A percentile compares a stretch with the other conserved stretches of the same genome.
Conservation (phyloP, 2,329 filamentous ascomycete genomes). For the Alternaria brassicae region DNA sequence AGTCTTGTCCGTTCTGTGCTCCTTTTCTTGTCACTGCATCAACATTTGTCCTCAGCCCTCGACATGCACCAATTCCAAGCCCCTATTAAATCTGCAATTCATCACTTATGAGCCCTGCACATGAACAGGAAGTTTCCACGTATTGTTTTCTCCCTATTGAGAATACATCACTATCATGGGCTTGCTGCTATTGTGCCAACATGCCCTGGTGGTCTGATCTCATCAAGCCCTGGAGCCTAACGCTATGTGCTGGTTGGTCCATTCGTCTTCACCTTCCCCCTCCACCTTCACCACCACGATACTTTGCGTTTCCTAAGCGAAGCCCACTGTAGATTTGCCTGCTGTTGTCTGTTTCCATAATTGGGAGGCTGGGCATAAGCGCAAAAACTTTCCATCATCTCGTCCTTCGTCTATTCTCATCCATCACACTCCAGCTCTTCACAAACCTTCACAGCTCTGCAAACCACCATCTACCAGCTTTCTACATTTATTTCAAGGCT, state of each 20-base stretch:
- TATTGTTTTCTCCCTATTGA: background rate
- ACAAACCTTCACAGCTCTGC: background rate
- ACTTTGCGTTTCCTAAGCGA: slow-evolving; percentile 7
- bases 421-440: background rate
- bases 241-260: background rate
- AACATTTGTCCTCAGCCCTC: background rate
- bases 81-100: background rate
- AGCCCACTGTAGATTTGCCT: slow-evolving; percentile 11
- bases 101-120: background rate
- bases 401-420: slow-evolving; percentile 1
- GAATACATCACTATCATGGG: background rate
- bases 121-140: background rate
- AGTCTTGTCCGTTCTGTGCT: background rate
- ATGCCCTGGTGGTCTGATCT: background rate
- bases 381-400: background rate
- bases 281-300: slow-evolving; percentile 26
- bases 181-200: background rate
- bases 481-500: background rate
- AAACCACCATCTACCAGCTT: background rate
- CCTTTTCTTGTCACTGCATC: background rate
- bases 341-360: slow-evolving; percentile 10
- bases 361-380: background rate
- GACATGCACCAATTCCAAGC: background rate
- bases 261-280: slow-evolving; percentile 7
- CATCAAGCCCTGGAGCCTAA: background rate